Conservation (phyloP, 2,329 filamentous ascomycete genomes). For the Fusarium hostae region DNA sequence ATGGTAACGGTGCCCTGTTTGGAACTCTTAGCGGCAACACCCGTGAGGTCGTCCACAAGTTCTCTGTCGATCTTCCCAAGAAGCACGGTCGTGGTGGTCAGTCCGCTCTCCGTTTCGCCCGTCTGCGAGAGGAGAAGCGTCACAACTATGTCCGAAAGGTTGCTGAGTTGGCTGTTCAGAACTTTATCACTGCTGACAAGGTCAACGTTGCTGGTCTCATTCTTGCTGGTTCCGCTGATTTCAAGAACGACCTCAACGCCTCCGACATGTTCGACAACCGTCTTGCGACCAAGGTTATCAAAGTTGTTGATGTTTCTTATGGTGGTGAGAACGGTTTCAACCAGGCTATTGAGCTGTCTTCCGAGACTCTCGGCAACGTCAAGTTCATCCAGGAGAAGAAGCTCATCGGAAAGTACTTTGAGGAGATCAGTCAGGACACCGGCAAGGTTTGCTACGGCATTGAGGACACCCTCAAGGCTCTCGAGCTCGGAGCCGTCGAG, state of each 20-base stretch:
- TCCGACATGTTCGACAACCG: conserved; percentile 97
- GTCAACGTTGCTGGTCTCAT: conserved; percentile 97
- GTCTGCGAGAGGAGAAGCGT: conserved; percentile 98
- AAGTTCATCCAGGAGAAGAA: conserved; percentile 99
- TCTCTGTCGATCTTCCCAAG: conserved; percentile 98
- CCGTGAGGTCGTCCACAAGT: conserved; percentile 96
- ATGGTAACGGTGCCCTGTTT: conserved; percentile 97
- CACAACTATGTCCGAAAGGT: conserved; percentile 99
- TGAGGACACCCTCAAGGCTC: conserved; percentile 95
- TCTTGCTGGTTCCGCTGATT: conserved; percentile 95
- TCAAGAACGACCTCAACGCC: conserved; percentile 98
- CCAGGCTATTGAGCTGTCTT: conserved; percentile 95
- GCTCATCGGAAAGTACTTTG: conserved; percentile 98
- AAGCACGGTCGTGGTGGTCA: conserved; percentile 99
- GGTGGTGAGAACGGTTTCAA: conserved; percentile 99
- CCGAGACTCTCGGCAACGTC: conserved; percentile 97
- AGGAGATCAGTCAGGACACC: conserved; percentile 97
- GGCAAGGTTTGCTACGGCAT: conserved; percentile 98
- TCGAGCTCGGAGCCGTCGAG: conserved; percentile 95
- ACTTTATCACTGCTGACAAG: conserved; percentile 98
- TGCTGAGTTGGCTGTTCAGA: conserved; percentile 96
- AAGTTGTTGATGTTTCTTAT: conserved; percentile 98
- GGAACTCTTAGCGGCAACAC: conserved; percentile 98
- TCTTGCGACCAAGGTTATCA: conserved; percentile 95
- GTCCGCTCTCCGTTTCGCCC: conserved; percentile 98